These are phyloP conservation scores for Beauveria scarabaeidicola DNA, from an alignment of 2,329 filamentous ascomycete genomes.

Conservation along the genomic window DNA sequence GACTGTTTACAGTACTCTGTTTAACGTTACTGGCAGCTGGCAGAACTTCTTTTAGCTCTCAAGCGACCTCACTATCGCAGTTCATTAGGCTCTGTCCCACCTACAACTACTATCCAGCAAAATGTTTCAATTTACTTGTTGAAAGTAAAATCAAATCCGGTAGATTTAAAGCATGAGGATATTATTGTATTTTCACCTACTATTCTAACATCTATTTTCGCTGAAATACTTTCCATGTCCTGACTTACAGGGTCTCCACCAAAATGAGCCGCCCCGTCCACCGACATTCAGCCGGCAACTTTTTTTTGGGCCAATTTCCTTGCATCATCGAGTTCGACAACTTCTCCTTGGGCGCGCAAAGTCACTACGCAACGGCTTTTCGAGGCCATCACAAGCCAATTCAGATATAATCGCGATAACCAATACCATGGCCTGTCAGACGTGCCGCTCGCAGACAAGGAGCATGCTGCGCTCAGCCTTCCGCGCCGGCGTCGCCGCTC, in stretches of 20 bases:
- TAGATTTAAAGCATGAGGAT: too few relatives aligned
- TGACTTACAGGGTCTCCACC: not conserved
- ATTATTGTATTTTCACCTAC: too few relatives aligned
- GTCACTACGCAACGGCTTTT: not conserved
- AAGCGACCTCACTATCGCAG: too few relatives aligned
- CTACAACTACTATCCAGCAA: too few relatives aligned
- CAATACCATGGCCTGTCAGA: constrained; percentile 38
- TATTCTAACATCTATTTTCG: too few relatives aligned
- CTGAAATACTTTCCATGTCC: too few relatives aligned
- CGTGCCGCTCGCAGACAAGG: constrained; percentile 37
- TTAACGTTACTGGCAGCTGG: too few relatives aligned
- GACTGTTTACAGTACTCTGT: too few relatives aligned
- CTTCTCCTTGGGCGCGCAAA: not conserved
- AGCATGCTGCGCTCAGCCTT: constrained; percentile 28
- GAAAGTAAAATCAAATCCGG: too few relatives aligned
- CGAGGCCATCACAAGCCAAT: not conserved
- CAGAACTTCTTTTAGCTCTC: too few relatives aligned
- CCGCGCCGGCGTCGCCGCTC: constrained; percentile 20
- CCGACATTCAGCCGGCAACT: constrained; percentile 21
- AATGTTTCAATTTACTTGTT: too few relatives aligned
- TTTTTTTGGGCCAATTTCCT: constrained; percentile 7
- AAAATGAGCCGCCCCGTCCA: not conserved
- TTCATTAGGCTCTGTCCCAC: too few relatives aligned
- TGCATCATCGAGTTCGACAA: not conserved
- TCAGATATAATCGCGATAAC: not conserved